Evolutionary conservation across 805 yeast genomes (phyloP).

Genomic region (Kazachstania martiniae): DNA sequence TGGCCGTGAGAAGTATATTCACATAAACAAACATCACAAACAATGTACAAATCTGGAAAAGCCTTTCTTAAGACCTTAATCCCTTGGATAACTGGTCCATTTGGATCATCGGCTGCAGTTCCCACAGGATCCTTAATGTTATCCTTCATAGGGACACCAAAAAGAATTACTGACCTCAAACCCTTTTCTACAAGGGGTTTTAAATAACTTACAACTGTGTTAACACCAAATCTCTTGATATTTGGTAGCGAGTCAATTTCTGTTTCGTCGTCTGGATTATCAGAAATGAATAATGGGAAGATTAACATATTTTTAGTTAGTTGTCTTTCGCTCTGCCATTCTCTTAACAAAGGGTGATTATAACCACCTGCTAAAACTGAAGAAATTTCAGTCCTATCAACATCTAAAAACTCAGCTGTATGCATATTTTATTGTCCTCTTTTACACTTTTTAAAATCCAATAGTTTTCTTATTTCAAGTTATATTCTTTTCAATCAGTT

Average conservation of each 20-base stretch:
- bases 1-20: conserved; percentile 98
- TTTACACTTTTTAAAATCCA: too few relatives aligned
- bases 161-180: conserved; percentile 71
- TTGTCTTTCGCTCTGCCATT: conserved; percentile 85
- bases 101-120: conserved; percentile 88
- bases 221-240: conserved; percentile 78
- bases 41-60: conserved; percentile 76
- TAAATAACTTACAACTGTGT: conserved; percentile 65
- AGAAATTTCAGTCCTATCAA: conserved; percentile 48
- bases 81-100: conserved; percentile 86
- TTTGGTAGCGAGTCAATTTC: conserved; percentile 73
- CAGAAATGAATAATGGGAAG: conserved; percentile 82
- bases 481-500: too few relatives aligned
- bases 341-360: conserved; percentile 77
- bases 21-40: conserved; percentile 94
- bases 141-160: conserved; percentile 78
- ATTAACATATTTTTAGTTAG: conserved; percentile 82
- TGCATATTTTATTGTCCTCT: conserved; percentile 39
- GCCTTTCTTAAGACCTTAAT: conserved; percentile 49
- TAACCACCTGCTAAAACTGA: conserved; percentile 90
- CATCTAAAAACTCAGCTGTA: conserved; percentile 57
- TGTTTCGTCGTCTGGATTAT: conserved; percentile 68
- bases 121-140: conserved; percentile 75
- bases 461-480: neutral
- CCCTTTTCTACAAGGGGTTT: conserved; percentile 67